phyloP scores from a whole-genome alignment of 2,329 filamentous ascomycete genomes.

The Didymella pinodella region DNA sequence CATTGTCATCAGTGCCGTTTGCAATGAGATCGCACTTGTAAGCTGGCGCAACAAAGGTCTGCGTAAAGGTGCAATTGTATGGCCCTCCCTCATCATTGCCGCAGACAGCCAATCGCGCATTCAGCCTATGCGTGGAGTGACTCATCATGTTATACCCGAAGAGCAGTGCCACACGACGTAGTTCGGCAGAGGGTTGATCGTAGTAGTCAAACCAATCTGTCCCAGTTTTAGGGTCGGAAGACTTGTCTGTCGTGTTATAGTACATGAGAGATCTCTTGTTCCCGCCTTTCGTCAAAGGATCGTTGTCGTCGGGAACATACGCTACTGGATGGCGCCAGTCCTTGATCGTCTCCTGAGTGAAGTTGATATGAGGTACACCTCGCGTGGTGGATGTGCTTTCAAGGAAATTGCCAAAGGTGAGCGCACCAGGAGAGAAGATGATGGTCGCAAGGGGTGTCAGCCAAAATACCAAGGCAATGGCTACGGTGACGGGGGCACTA shows the following conservation, averaged over 20 bases:
- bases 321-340: slow-evolving; percentile 40
- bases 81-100: slow-evolving; percentile 29
- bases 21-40: slow-evolving; percentile 46
- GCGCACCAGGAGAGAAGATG: slow-evolving; percentile 49
- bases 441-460: slow-evolving; percentile 49
- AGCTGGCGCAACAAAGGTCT: slow-evolving; percentile 42
- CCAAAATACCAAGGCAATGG: slow-evolving; percentile 45
- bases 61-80: slow-evolving; percentile 48
- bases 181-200: slow-evolving; percentile 45
- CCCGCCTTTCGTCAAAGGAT: slow-evolving; percentile 31
- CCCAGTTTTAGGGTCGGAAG: background rate
- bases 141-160: slow-evolving; percentile 42
- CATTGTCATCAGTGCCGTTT: slow-evolving; percentile 29
- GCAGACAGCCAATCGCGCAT: slow-evolving; percentile 49
- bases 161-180: slow-evolving; percentile 41
- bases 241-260: slow-evolving; percentile 47
- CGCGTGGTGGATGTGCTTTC: slow-evolving; percentile 27
- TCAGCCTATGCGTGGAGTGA: slow-evolving; percentile 33
- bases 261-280: slow-evolving; percentile 43
- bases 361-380: slow-evolving; percentile 40
- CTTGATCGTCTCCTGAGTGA: slow-evolving; percentile 42
- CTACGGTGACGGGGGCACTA: slow-evolving; percentile 37
- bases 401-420: slow-evolving; percentile 47
- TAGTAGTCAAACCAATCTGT: slow-evolving; percentile 48
- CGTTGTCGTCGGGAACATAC: slow-evolving; percentile 10